phyloP scores from a whole-genome alignment of 176 grass and related monocot genomes.

The Aegilops longissima region DNA sequence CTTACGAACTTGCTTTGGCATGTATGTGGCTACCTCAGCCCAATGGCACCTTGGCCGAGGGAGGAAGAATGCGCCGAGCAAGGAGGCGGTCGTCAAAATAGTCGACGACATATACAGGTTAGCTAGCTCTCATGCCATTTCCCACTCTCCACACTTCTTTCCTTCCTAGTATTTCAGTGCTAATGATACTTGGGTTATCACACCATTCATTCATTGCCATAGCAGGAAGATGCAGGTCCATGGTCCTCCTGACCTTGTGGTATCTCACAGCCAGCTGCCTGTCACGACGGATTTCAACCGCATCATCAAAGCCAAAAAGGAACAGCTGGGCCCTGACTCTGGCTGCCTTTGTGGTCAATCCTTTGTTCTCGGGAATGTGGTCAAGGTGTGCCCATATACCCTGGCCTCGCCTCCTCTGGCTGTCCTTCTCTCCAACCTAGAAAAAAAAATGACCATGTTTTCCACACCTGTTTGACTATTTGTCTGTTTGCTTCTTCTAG shows the following conservation, averaged over 20 bases:
- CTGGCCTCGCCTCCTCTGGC: neutral
- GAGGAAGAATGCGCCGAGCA: slow-evolving; percentile 39
- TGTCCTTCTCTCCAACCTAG: neutral
- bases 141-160: neutral
- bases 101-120: slow-evolving; percentile 64
- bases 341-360: slow-evolving; percentile 50
- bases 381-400: slow-evolving; percentile 27
- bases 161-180: neutral
- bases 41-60: slow-evolving; percentile 27
- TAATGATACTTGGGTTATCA: neutral
- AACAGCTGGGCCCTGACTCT: slow-evolving; percentile 14
- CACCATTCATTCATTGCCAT: neutral
- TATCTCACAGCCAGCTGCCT: slow-evolving; percentile 27
- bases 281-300: slow-evolving; percentile 28
- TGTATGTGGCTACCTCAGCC: neutral
- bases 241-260: slow-evolving; percentile 37
- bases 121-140: neutral
- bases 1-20: neutral
- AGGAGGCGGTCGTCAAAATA: slow-evolving; percentile 48
- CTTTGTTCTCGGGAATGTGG: slow-evolving; percentile 30
- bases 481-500: slow-evolving; percentile 1
- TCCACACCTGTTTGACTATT: neutral
- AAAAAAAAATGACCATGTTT: neutral
- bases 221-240: slow-evolving; percentile 57
- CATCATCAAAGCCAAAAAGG: slow-evolving; percentile 46